Base-by-base conservation (phyloP, 169 alveolate species). In the Perkinsus olseni region DNA sequence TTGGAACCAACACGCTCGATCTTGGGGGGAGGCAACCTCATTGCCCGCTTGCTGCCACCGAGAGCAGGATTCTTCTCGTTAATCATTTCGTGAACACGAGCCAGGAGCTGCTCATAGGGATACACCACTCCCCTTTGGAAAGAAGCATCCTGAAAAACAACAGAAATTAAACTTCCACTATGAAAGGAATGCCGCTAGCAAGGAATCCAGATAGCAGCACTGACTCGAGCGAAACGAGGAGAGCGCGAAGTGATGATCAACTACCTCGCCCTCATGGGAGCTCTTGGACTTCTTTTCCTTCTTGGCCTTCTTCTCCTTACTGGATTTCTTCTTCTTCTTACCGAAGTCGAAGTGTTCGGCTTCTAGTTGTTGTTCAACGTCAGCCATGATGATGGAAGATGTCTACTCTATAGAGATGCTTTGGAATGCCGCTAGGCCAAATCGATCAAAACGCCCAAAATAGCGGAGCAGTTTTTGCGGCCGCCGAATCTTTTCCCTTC, bases 1-100 rank as follows among this genome's bases (percentile, higher is more conserved):
- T 98, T 98, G n/a, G 99, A 97, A 38, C 99, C 99, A 1, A 98
- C 98, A 31, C 98, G 96, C n/a, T 97, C 99, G 40, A 98, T 98
- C 92, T 98, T 98, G 8, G 99, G 99, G 13, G 99, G 98, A 93
- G 96, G 96, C 50, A 97, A 24, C 34, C 82, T 96, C 31, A 98
- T 97, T 94, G 97, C 97, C 39, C 98, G 95, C 95, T 97, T 97
- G 74, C 97, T 94, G 40, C 98, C 98, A 90, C 98, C 95, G 40
- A 98, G 93, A 92, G 97, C 98, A n/a, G 98, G 98, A 93, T 98
- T 98, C 95, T 97, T 97, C 74, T 96, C 97, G 74, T 95, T 97
- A 91, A 98, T 96, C 91, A 97, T 91, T 38, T 95, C 95, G 91
- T 97, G 98, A 48, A 98, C 97, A 50, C 99, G 94, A 24, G 96